Conservation (phyloP, 768 basidiomycete species). For the Suillus luteus region DNA sequence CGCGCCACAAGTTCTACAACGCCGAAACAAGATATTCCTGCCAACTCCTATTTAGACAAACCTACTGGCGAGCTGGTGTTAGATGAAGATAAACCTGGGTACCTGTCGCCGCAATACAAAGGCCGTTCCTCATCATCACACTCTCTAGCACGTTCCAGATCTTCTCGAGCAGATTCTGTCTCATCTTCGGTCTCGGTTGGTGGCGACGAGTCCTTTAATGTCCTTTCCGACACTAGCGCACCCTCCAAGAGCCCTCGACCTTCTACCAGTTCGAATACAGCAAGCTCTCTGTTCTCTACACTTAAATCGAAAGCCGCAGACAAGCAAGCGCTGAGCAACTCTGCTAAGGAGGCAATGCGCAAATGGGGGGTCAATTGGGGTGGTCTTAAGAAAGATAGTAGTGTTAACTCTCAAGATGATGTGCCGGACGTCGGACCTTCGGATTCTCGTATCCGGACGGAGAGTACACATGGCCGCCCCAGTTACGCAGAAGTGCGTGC, state of each 20-base stretch:
- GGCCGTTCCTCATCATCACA: constrained; percentile 49
- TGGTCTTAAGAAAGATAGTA: constrained; percentile 56
- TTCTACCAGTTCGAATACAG: constrained; percentile 39
- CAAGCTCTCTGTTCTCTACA: constrained; percentile 71
- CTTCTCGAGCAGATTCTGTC: constrained; percentile 38
- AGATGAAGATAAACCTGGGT: constrained; percentile 22
- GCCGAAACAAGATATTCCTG: constrained; percentile 31
- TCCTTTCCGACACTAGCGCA: constrained; percentile 36
- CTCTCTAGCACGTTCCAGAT: constrained; percentile 35
- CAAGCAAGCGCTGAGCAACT: constrained; percentile 83
- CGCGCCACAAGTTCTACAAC: constrained; percentile 28
- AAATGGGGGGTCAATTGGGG: constrained; percentile 92
- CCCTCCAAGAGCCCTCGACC: constrained; percentile 41
- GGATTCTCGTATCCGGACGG: constrained; percentile 37
- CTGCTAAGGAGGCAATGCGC: constrained; percentile 86
- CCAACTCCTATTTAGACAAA: constrained; percentile 7
- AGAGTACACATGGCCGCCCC: constrained; percentile 46
- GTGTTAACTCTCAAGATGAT: constrained; percentile 39
- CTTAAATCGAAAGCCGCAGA: constrained; percentile 77
- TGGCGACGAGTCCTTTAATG: constrained; percentile 30
- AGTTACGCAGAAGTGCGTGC: constrained; percentile 77
- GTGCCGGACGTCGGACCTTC: constrained; percentile 43
- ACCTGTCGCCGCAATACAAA: constrained; percentile 19
- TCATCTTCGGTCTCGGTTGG: constrained; percentile 36
- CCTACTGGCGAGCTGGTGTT: constrained; percentile 21